These are phyloP conservation scores for Hyphopichia fennica DNA, from an alignment of 1,139 yeast species.

Conservation along the genomic window DNA sequence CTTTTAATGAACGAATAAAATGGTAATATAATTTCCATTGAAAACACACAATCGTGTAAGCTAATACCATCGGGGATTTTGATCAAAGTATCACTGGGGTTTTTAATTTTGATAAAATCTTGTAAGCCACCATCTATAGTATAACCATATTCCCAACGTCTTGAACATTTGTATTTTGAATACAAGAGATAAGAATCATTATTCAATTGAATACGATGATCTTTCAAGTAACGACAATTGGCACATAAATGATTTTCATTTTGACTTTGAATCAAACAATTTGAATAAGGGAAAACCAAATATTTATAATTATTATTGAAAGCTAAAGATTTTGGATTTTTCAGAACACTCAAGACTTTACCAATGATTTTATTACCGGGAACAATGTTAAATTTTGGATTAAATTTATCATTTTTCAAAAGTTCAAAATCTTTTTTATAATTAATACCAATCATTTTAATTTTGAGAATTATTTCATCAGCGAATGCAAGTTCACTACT, in stretches of 20 bases:
- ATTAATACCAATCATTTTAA: conserved; percentile 33
- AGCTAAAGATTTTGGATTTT: neutral
- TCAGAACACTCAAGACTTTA: conserved; percentile 15
- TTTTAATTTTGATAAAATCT: conserved; percentile 30
- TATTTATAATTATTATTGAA: conserved; percentile 19
- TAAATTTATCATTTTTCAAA: conserved; percentile 10
- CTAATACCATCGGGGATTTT: conserved; percentile 32
- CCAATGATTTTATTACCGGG: conserved; percentile 37
- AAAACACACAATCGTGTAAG: conserved; percentile 39
- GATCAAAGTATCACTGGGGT: conserved; percentile 26
- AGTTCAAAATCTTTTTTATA: conserved; percentile 24
- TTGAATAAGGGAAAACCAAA: conserved; percentile 38
- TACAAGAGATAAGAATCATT: conserved; percentile 11
- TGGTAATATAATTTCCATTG: conserved; percentile 37
- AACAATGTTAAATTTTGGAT: conserved; percentile 19
- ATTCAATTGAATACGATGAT: conserved; percentile 3
- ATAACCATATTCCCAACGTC: conserved; percentile 31
- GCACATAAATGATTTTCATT: conserved; percentile 14
- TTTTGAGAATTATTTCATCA: conserved; percentile 27
- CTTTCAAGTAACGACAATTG: conserved; percentile 19
- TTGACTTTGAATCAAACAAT: conserved; percentile 30
- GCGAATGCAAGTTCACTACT: neutral
- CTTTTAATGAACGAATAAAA: conserved; percentile 29
- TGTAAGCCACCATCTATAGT: conserved; percentile 45
- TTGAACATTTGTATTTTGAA: conserved; percentile 19